A percentile compares a stretch with the other conserved stretches of the same genome.
phyloP scores from a whole-genome alignment of 2,329 filamentous ascomycete species.

The Furcasterigmium furcatum region DNA sequence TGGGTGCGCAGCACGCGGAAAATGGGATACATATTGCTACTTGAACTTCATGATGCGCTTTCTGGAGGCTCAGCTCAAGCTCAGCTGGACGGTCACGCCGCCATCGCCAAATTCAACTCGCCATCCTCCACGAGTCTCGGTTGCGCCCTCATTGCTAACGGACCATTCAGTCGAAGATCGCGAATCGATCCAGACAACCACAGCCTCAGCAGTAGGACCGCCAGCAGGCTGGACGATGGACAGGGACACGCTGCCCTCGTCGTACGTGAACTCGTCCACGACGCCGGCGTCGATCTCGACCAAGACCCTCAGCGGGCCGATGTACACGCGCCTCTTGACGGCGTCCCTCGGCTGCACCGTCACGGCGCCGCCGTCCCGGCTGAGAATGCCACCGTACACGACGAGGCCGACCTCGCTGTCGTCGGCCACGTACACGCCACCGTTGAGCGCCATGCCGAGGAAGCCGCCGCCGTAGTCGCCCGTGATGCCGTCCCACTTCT shows the following conservation, averaged over 20 bases:
- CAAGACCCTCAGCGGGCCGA: constrained; percentile 39
- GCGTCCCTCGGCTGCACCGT: constrained; percentile 40
- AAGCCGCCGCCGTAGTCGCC: constrained; percentile 57
- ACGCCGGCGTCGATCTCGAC: constrained; percentile 39
- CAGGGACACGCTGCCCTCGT: constrained; percentile 4
- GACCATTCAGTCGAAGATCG: constrained; percentile 12
- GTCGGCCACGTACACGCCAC: constrained; percentile 44
- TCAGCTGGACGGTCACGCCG: constrained; percentile 5
- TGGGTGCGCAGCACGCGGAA: too few relatives aligned
- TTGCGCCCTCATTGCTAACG: constrained; percentile 2
- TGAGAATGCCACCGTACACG: constrained; percentile 44
- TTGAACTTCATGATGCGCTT: too few relatives aligned
- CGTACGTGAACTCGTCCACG: constrained; percentile 33
- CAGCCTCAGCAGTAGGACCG: constrained; percentile 15
- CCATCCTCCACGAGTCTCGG: constrained; percentile 17
- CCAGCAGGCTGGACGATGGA: not conserved
- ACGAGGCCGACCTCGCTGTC: constrained; percentile 41
- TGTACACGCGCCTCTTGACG: constrained; percentile 42
- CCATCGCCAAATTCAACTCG: not conserved
- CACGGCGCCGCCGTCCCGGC: constrained; percentile 16
- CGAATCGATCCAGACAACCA: constrained; percentile 33
- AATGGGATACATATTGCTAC: too few relatives aligned
- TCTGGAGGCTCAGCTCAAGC: not conserved
- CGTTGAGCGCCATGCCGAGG: constrained; percentile 45
- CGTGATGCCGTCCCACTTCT: constrained; percentile 53